Conservation (phyloP, 345 rosid species). For the Cardamine occulta region DNA sequence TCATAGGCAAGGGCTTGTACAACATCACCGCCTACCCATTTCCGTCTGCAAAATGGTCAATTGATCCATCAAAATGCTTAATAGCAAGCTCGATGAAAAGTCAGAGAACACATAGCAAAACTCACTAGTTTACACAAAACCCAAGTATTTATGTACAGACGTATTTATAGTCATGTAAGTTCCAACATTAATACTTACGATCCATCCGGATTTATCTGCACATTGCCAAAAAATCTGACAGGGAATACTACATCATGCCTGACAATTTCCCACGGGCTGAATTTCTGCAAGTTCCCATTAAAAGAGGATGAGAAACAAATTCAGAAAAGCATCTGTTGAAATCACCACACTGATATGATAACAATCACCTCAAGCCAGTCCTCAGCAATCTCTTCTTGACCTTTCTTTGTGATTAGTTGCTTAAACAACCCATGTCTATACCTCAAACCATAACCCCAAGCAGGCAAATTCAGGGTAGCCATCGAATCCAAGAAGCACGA, state of each 20-base stretch:
- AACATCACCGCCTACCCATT: conserved; percentile 89
- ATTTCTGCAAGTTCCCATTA: conserved; percentile 67
- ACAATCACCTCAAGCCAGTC: conserved; percentile 95
- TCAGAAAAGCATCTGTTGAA: conserved; percentile 30
- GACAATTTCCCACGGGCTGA: conserved; percentile 98
- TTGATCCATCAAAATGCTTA: conserved; percentile 23
- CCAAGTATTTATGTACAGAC: background rate
- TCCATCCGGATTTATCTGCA: conserved; percentile 79
- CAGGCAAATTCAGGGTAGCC: conserved; percentile 96
- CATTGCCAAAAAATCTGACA: conserved; percentile 82
- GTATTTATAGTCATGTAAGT: conserved; percentile 25
- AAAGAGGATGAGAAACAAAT: conserved; percentile 32
- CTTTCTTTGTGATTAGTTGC: conserved; percentile 80
- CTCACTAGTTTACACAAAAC: no score
- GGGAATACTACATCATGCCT: conserved; percentile 92
- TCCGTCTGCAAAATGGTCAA: conserved; percentile 58
- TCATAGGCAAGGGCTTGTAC: conserved; percentile 93
- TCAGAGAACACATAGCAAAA: background rate
- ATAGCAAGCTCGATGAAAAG: conserved; percentile 8
- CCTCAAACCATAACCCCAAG: conserved; percentile 99
- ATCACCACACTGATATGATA: background rate
- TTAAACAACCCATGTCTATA: conserved; percentile 92
- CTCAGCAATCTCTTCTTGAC: conserved; percentile 94
- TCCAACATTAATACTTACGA: conserved; percentile 57
- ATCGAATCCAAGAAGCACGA: conserved; percentile 96